Conservation (phyloP, 768 basidiomycete species). For the Plicaturopsis crispa region DNA sequence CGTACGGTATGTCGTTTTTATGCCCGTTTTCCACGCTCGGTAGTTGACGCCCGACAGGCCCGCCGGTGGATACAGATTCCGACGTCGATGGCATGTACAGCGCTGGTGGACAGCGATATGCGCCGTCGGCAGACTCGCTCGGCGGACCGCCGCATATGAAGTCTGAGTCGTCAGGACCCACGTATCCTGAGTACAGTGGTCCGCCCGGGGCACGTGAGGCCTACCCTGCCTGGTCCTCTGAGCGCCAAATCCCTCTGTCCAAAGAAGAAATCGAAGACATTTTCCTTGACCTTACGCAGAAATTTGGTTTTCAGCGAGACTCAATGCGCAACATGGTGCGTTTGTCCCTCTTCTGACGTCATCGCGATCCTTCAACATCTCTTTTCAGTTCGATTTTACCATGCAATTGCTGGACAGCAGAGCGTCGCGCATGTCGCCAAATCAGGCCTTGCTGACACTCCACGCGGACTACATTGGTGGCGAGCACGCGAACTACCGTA, state of each 20-base stretch:
- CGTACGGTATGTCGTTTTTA: constrained; percentile 40
- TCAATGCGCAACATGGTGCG: constrained; percentile 92
- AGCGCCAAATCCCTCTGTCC: constrained; percentile 91
- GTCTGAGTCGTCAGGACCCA: constrained; percentile 68
- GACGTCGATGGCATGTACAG: constrained; percentile 67
- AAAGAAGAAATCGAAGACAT: constrained; percentile 99
- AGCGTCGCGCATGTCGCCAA: constrained; percentile 94
- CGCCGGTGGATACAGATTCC: constrained; percentile 84
- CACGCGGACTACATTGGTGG: constrained; percentile 99
- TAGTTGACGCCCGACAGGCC: no score
- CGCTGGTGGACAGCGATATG: constrained; percentile 42
- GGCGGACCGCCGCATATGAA: constrained; percentile 51
- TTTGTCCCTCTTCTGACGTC: constrained; percentile 2
- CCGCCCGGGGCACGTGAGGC: constrained; percentile 62
- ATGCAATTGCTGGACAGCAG: constrained; percentile 98
- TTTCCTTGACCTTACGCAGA: constrained; percentile 93
- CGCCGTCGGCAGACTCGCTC: constrained; percentile 72
- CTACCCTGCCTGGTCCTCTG: constrained; percentile 91
- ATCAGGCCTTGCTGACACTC: constrained; percentile 88
- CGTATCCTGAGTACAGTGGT: constrained; percentile 57
- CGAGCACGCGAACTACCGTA: constrained; percentile 96
- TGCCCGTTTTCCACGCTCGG: constrained; percentile 3
- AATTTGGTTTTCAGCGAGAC: constrained; percentile 96
- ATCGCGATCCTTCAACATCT: constrained; percentile 6
- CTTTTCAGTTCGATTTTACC: constrained; percentile 81